phyloP scores from a whole-genome alignment of 2,329 filamentous ascomycete genomes.

The Ophiostoma quercus region DNA sequence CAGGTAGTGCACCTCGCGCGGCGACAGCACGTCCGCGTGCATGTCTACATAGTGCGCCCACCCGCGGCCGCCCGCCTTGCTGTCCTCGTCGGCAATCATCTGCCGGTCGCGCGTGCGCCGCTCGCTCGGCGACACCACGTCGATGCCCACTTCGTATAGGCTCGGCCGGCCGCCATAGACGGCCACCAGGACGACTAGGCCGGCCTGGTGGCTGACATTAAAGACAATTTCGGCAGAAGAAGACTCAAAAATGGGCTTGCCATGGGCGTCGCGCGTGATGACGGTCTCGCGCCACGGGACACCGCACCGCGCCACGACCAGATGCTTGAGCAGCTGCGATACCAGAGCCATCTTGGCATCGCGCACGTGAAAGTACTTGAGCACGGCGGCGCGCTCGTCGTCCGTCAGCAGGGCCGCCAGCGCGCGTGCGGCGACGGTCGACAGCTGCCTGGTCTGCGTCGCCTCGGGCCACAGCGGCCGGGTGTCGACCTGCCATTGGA shows the following conservation, averaged over 20 bases:
- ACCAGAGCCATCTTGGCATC: slow-evolving; percentile 71
- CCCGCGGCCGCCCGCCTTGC: slow-evolving; percentile 36
- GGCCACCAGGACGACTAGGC: slow-evolving; percentile 64
- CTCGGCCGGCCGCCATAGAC: slow-evolving; percentile 38
- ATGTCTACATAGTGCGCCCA: slow-evolving; percentile 66
- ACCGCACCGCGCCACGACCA: slow-evolving; percentile 53
- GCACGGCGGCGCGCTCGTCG: slow-evolving; percentile 53
- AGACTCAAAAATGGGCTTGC: slow-evolving; percentile 51
- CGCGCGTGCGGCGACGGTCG: slow-evolving; percentile 45
- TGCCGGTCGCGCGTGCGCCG: slow-evolving; percentile 56
- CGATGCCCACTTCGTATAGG: slow-evolving; percentile 56
- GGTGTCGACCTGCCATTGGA: slow-evolving; percentile 61
- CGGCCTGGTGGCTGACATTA: slow-evolving; percentile 75
- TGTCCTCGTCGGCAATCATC: slow-evolving; percentile 42
- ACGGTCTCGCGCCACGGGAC: slow-evolving; percentile 55
- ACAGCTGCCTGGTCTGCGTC: slow-evolving; percentile 45
- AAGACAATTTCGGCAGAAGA: slow-evolving; percentile 45
- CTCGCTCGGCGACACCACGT: slow-evolving; percentile 71
- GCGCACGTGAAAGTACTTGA: slow-evolving; percentile 59
- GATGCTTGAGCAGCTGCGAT: slow-evolving; percentile 69
- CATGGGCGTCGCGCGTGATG: slow-evolving; percentile 51
- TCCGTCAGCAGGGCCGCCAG: slow-evolving; percentile 46
- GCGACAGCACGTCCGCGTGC: slow-evolving; percentile 64
- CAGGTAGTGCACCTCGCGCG: slow-evolving; percentile 57
- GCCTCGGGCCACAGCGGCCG: slow-evolving; percentile 52